These are phyloP conservation scores for Plasmodium inui DNA, from an alignment of 169 alveolate species.

Conservation along the genomic window DNA sequence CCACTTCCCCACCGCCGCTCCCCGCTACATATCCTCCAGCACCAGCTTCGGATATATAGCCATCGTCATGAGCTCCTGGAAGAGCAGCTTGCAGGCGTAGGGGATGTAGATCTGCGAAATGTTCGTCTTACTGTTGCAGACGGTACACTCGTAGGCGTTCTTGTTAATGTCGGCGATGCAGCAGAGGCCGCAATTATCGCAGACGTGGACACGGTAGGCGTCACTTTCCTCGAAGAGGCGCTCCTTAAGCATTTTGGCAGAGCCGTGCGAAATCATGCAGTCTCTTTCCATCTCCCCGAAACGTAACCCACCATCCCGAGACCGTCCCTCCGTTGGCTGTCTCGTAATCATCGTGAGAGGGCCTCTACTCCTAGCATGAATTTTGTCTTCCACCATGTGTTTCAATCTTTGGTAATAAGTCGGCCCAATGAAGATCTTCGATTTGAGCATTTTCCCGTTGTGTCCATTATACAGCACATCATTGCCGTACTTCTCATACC, in stretches of 20 bases:
- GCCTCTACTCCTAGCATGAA: conserved; percentile 99
- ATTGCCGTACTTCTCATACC: conserved; percentile 98
- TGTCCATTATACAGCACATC: conserved; percentile 99
- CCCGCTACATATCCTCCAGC: conserved; percentile 39
- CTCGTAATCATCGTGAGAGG: conserved; percentile 99
- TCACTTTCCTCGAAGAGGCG: conserved; percentile 98
- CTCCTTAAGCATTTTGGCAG: conserved; percentile 99
- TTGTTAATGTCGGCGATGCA: conserved; percentile 95
- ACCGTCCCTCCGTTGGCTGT: conserved; percentile 99
- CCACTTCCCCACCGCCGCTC: neutral
- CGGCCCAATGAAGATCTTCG: conserved; percentile 99
- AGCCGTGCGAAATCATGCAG: conserved; percentile 99
- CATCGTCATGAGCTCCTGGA: conserved; percentile 99
- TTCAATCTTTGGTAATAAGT: conserved; percentile 99
- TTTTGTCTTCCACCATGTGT: conserved; percentile 99
- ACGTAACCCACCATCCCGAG: conserved; percentile 97
- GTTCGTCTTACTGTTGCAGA: conserved; percentile 92
- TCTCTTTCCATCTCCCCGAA: conserved; percentile 99
- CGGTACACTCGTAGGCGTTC: conserved; percentile 92
- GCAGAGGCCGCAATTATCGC: conserved; percentile 97
- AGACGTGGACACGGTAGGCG: conserved; percentile 98
- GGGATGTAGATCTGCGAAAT: conserved; percentile 97
- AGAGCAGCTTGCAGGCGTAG: conserved; percentile 97
- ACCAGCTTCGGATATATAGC: conserved; percentile 96
- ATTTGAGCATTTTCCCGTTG: conserved; percentile 94